These are phyloP conservation scores for Nitzschia inconspicua DNA, from an alignment of 108 stramenopile genomes.

Conservation along the genomic window DNA sequence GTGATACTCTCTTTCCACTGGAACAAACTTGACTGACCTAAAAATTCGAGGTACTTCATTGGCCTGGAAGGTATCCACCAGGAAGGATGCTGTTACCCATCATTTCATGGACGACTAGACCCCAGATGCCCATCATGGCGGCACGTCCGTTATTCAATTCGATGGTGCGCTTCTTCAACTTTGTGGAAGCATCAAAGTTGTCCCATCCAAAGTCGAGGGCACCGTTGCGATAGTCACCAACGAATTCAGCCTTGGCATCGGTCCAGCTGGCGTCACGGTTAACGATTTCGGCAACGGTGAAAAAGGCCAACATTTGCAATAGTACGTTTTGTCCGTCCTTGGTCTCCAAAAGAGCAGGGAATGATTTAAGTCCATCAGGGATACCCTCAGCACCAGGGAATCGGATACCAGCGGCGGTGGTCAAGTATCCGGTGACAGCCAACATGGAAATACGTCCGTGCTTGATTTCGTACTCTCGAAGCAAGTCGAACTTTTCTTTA, in stretches of 20 bases:
- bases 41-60: no score
- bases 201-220: slow-evolving; percentile 73
- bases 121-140: slow-evolving; percentile 87
- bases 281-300: slow-evolving; percentile 36
- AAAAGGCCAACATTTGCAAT: slow-evolving; percentile 41
- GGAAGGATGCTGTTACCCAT: slow-evolving; percentile 50
- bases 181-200: slow-evolving; percentile 52
- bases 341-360: slow-evolving; percentile 33
- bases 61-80: slow-evolving; percentile 28
- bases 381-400: slow-evolving; percentile 54
- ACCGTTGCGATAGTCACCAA: slow-evolving; percentile 74
- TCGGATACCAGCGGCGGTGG: slow-evolving; percentile 51
- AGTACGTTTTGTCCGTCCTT: slow-evolving; percentile 37
- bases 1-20: no score
- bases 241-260: slow-evolving; percentile 43
- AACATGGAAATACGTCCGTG: slow-evolving; percentile 79
- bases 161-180: slow-evolving; percentile 81
- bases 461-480: slow-evolving; percentile 67
- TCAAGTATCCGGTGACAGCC: slow-evolving; percentile 73
- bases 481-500: slow-evolving; percentile 49
- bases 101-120: slow-evolving; percentile 72
- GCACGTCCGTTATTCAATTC: slow-evolving; percentile 93
- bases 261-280: slow-evolving; percentile 46
- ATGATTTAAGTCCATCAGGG: slow-evolving; percentile 36
- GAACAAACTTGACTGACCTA: no score